phyloP scores from a whole-genome alignment of 2,329 filamentous ascomycete genomes.

The Verticillium dahliae region DNA sequence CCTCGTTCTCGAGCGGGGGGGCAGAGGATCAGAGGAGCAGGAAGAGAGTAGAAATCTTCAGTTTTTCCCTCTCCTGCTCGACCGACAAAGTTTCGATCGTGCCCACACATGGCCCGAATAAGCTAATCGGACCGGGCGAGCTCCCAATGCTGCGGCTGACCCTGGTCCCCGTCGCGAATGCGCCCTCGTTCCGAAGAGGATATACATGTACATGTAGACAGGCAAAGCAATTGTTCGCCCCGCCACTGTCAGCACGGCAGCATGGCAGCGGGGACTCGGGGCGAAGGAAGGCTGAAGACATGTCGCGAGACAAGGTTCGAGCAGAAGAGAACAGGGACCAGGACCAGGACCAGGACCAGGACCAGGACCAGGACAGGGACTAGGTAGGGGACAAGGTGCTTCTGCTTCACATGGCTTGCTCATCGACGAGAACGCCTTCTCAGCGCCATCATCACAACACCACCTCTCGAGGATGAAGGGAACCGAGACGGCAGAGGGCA shows the following conservation, averaged over 20 bases:
- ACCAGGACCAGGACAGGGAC: background rate
- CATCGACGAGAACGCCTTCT: background rate
- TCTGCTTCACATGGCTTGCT: background rate
- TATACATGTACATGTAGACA: background rate
- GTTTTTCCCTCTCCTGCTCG: background rate
- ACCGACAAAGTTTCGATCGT: background rate
- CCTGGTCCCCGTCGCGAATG: background rate
- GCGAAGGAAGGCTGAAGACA: background rate
- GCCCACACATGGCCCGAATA: background rate
- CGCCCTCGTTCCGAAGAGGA: background rate
- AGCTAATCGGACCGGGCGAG: background rate
- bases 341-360: background rate
- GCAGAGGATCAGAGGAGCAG: background rate
- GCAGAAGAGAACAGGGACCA: background rate
- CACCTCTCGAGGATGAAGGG: background rate
- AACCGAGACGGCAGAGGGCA: background rate
- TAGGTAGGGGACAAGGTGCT: background rate
- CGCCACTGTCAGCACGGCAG: background rate
- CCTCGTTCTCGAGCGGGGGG: background rate
- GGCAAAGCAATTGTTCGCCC: background rate
- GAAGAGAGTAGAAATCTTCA: background rate
- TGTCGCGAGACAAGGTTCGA: background rate
- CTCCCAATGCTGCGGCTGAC: background rate
- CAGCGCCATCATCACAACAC: background rate
- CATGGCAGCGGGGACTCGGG: background rate